Base-by-base conservation (phyloP, 2,329 filamentous ascomycete genomes). In the Penicillium concentricum region DNA sequence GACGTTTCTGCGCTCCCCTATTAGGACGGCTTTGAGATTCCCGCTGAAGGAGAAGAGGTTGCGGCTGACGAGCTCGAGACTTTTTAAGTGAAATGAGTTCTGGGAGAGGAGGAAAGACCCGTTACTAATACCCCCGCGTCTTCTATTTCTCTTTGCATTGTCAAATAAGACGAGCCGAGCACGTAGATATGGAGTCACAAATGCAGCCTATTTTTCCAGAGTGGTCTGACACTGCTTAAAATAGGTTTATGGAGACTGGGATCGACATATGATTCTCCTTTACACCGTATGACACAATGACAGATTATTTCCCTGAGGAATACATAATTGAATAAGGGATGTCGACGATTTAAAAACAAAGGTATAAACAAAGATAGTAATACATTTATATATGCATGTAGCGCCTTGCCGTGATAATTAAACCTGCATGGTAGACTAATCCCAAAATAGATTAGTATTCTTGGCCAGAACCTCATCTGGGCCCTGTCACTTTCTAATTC, bases 1-100 rank as follows among this genome's bases (percentile, higher is more conserved):
- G 30, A 47, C 35, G 18, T 32, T 51, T 26, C 12, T 51, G 16
- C 20, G 28, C 26, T 34, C 32, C 44, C 18, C 44, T 24, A n/a
- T 6, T 57, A 71, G 68, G 73, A 75, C 54, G 73, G 88, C 34
- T 96, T 96, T 69, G 92, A 96, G 81, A 96, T 96, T 69, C 92
- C 92, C 6, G 63, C 63, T n/a, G 65, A 67, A 43, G 64, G 87
- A 48, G 90, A 94, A 74, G 76, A 85, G 57, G 87, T 73, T 70
- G 71, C 74, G 75, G 55, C 69, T 61, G 64, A 81, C 62, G 67
- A 82, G 42, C 66, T 74, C 50, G 73, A 76, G 60, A 76, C 73
- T 7, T 76, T 76, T 60, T 76, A 60, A 67, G 58, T 48, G 44
- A 18, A 28, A 16, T 42, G 34, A 32, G 44, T 53, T 46, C 45